phyloP scores from a whole-genome alignment of 1,139 yeast genomes.

The Yamadazyma oceani region DNA sequence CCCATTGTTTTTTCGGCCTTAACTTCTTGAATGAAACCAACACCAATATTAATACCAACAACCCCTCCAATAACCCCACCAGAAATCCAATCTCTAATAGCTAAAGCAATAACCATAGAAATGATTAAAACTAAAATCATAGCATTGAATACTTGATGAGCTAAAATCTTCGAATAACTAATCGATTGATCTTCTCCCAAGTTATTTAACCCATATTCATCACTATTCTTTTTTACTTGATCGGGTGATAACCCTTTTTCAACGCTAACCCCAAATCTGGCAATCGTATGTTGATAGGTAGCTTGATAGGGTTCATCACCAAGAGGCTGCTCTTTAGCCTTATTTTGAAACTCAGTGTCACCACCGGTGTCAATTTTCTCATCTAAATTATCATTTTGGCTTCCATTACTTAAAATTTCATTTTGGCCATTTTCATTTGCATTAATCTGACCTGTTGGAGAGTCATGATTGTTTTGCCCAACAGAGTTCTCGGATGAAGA shows the following conservation, averaged over 20 bases:
- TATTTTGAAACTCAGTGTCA: neutral
- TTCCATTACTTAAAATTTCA: conserved; percentile 6
- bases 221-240: conserved; percentile 28
- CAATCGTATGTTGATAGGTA: conserved; percentile 32
- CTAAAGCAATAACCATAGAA: conserved; percentile 74
- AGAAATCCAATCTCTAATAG: conserved; percentile 79
- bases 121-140: conserved; percentile 78
- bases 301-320: conserved; percentile 31
- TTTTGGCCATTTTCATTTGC: conserved; percentile 14
- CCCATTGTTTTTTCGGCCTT: conserved; percentile 84
- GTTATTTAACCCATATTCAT: conserved; percentile 54
- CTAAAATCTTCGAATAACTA: conserved; percentile 55
- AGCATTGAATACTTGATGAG: conserved; percentile 76
- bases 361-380: neutral
- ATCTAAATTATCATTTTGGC: no score
- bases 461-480: conserved; percentile 9
- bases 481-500: conserved; percentile 8
- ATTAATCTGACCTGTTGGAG: conserved; percentile 11
- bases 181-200: conserved; percentile 63
- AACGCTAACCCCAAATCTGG: conserved; percentile 38
- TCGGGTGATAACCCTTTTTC: conserved; percentile 48
- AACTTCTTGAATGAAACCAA: conserved; percentile 71
- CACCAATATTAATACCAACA: conserved; percentile 61
- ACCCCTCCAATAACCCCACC: conserved; percentile 83
- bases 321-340: conserved; percentile 1